Base-by-base conservation (phyloP, 768 basidiomycete genomes). In the Podaxis mareebaensis region DNA sequence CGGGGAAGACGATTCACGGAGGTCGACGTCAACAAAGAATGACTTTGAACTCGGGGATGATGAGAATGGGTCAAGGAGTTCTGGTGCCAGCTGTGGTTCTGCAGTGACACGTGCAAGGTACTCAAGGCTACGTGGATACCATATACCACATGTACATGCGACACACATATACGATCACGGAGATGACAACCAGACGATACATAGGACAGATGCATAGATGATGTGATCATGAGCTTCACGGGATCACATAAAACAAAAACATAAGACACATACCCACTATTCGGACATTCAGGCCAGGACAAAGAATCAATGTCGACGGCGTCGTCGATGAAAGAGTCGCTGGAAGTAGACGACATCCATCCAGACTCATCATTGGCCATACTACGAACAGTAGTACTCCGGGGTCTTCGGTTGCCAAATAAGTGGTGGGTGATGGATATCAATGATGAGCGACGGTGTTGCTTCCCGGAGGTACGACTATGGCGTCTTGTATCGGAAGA, bases 11-110 rank as follows among this genome's bases (percentile, higher is more conserved):
- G 52, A 28, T 11, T 67, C 65, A 11, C 64, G 65, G 7, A 67
- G 53, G 6, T 74, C 70, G 51, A 77, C 76, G 68, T 75, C 70
- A 51, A 78, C 76, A 68, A 81, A 83, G 66, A 80, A 77, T 10
- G 83, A 78, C 55, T 73, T 77, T 22, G 82, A 77, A 60, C 77
- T 70, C 0, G 78, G 77, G 2, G 77, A 77, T 2, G 81, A 72
- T 13, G 73, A 70, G 60, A 80, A 80, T 2, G 78, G 78, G 55
- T 84, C 82, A 3, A 79, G 70, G 63, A 71, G 33, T 67, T 33
- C 40, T 57, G 46, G 38, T 10, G 48, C 24, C 40, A 28, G 53
- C 4, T 42, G 49, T 42, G 55, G 40, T 20, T 46, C 46, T 30
- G 30, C 24, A 8, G 33, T n/a, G 28, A 46, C n/a, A 48, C 20